A percentile compares a stretch with the other conserved stretches of the same genome.
phyloP scores from a whole-genome alignment of 179 eudicot species.

The Gypsophila paniculata region DNA sequence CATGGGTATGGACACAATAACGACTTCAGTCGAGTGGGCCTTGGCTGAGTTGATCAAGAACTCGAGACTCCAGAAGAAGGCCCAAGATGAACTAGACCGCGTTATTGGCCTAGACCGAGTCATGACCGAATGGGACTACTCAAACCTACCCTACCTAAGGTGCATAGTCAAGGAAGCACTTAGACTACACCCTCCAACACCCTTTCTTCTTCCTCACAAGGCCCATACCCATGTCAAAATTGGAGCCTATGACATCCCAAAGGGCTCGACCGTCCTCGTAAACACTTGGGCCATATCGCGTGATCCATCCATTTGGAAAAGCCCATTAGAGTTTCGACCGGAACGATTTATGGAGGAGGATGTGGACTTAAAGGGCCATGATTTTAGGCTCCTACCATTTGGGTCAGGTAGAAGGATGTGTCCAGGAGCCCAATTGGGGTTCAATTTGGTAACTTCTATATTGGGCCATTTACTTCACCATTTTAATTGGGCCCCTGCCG shows the following conservation, averaged over 20 bases:
- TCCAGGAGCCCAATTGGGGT: slow-evolving; percentile 58
- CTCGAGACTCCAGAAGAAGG: slow-evolving; percentile 56
- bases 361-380: slow-evolving; percentile 64
- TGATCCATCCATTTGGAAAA: slow-evolving; percentile 51
- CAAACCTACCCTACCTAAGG: slow-evolving; percentile 59
- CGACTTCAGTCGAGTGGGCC: slow-evolving; percentile 57
- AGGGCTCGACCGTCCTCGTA: slow-evolving; percentile 51
- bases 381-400: slow-evolving; percentile 57
- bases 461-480: slow-evolving; percentile 63
- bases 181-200: slow-evolving; percentile 67
- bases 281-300: slow-evolving; percentile 67
- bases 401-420: slow-evolving; percentile 64
- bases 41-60: slow-evolving; percentile 59
- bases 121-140: slow-evolving; percentile 53
- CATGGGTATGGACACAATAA: slow-evolving; percentile 56
- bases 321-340: slow-evolving; percentile 54
- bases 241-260: slow-evolving; percentile 66
- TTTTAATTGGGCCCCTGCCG: slow-evolving; percentile 47
- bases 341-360: slow-evolving; percentile 65
- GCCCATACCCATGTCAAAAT: slow-evolving; percentile 52
- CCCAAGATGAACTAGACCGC: slow-evolving; percentile 57
- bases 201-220: slow-evolving; percentile 57
- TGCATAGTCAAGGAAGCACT: slow-evolving; percentile 55
- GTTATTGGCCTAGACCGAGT: slow-evolving; percentile 50
- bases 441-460: slow-evolving; percentile 56